Evolutionary conservation across 345 rosid species (phyloP), one percentile per base, ranked within the genome.

Genomic region (Eucalyptus microcorys): DNA sequence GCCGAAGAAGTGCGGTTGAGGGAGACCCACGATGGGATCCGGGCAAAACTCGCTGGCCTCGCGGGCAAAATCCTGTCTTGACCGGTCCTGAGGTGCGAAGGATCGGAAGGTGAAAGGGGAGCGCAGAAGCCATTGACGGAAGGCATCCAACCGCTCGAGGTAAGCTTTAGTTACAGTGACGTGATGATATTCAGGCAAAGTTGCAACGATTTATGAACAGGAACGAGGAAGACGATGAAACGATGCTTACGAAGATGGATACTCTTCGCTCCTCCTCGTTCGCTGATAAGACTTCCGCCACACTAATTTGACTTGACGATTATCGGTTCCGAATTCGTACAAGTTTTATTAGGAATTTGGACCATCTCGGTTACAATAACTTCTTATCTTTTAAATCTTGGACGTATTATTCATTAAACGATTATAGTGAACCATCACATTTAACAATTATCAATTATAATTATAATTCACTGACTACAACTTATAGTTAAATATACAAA

Each of bases 11-110:
- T 83, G 52, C 86, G 87, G 87, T 92, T 95, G 85, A 95, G 93
- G 87, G 98, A 93, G 48, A 93, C 91, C 96, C 96, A 91, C 7
- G 97, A 91, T 45, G 97, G 96, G 40, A 94, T 88, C 61, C 89
- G 92, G 83, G 89, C 86, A 88, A 95, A 96, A 61, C 92, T 92
- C 53, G 93, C 91, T 55, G 79, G 68, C 79, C 91, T 94, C 45
- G 10, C 27, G 13, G 87, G 68, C 53, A 90, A 88, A 89, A 71
- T 21, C 88, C 91, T 86, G 59, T 86, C 86, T 15, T 21, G 87
- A 55, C 92, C 61, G 26, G 55, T 26, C 49, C n/a, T 22, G 17
- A 42, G 34, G 42, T n/a, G 42, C 37, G 90, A 7, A 61, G 87
- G 85, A 52, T 42, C 50, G 49, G 85, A 43, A 85, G 90, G 85